Evolutionary conservation across 208 protist genomes (phyloP), one percentile per base, ranked within the genome.

Genomic region (Tritrichomonas musculus): DNA sequence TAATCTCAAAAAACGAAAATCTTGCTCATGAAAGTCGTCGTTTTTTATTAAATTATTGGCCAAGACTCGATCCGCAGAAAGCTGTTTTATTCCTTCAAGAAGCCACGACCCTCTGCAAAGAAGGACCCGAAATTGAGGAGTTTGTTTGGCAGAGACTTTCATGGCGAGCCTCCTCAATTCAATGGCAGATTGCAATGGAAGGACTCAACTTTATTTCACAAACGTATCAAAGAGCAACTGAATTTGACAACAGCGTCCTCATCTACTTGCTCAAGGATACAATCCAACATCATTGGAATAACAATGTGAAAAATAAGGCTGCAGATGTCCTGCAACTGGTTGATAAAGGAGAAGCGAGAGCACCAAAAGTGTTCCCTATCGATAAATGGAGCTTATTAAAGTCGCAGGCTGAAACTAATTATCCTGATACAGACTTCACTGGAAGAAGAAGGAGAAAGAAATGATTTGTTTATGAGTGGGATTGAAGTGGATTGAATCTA

Each of bases 111-210:
- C 8, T 82, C 0, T 82, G 73, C 36, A 41, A 17, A 8, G 39
- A 82, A 20, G 73, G 73, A 14, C 73, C 73, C 0, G 39, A 0
- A 22, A 33, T 39, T 20, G 73, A 82, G 25, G 33, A 82, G 25
- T 27, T 30, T 30, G 41, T 82, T 50, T 82, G 73, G 73, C 73
- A 82, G 41, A 82, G 41, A 1, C 25, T 82, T 1, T 82, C 73
- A 50, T 82, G 73, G 73, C 44, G 73, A 50, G 3, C 73, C 17
- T 50, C 39, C 2, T 82, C 73, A 30, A 82, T 82, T n/a, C 73
- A 82, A 8, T 82, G 73, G 73, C 73, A 82, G 20, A 82, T 82
- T 30, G 73, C 73, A 50, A 82, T 82, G 73, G 73, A 82, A 50
- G 73, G 73, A 50, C 30, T 82, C 39, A 82, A 82, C 1, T 82